Evolutionary conservation across 1,284 basidiomycete species (phyloP).

Genomic region (Neolentinus lepideus): DNA sequence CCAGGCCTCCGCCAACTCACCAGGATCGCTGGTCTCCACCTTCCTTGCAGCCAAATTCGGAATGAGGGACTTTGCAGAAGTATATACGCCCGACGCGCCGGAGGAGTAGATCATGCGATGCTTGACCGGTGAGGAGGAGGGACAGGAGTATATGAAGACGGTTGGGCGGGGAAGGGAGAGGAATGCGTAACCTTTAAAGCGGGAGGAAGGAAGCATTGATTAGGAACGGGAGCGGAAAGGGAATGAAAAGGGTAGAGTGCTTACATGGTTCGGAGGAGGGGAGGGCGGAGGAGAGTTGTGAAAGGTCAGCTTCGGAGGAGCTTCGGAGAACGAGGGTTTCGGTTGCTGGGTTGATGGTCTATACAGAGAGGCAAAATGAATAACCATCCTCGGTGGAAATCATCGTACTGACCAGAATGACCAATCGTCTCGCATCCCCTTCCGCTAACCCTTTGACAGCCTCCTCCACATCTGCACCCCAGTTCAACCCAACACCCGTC

Average conservation of each 20-base stretch:
- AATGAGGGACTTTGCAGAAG: conserved; percentile 47
- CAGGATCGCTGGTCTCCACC: conserved; percentile 79
- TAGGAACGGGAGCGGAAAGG: background rate
- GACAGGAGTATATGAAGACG: conserved; percentile 87
- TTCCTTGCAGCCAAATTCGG: conserved; percentile 38
- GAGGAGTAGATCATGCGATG: conserved; percentile 85
- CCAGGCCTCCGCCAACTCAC: conserved; percentile 60
- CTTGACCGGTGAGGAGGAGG: conserved; percentile 71
- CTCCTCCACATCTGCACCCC: conserved; percentile 55
- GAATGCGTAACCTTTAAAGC: conserved; percentile 66
- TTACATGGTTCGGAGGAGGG: conserved; percentile 48
- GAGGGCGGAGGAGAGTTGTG: conserved; percentile 38
- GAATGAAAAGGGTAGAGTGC: conserved; percentile 9
- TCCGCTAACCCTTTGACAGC: conserved; percentile 53
- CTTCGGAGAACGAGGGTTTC: conserved; percentile 48
- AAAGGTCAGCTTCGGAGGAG: conserved; percentile 27
- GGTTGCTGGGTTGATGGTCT: conserved; percentile 56
- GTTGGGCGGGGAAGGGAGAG: conserved; percentile 54
- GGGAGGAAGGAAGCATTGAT: conserved; percentile 9
- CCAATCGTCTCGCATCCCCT: conserved; percentile 42
- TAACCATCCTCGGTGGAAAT: background rate
- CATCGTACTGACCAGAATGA: conserved; percentile 56
- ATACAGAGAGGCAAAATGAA: background rate
- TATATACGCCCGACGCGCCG: conserved; percentile 49
- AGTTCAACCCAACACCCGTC: conserved; percentile 50